These are phyloP conservation scores for Salix suchowensis DNA, from an alignment of 345 rosid genomes.

Conservation along the genomic window DNA sequence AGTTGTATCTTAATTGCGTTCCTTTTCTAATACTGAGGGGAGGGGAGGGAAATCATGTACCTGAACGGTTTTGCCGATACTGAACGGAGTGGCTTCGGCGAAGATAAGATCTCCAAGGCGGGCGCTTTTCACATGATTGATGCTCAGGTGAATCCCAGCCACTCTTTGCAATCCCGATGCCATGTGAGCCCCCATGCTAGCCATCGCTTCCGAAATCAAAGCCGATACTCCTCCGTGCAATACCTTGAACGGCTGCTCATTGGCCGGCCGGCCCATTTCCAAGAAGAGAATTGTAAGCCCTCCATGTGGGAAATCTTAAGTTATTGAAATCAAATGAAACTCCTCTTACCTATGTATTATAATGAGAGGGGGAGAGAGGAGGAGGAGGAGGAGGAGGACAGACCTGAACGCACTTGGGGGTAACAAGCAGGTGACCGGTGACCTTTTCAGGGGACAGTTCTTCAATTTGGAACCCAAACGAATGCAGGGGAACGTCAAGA, in stretches of 20 bases:
- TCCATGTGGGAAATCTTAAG: not conserved
- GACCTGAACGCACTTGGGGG: conserved; percentile 60
- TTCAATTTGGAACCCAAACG: conserved; percentile 54
- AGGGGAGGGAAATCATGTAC: conserved; percentile 9
- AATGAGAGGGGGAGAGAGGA: not conserved
- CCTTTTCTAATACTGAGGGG: no score
- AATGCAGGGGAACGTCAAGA: conserved; percentile 43
- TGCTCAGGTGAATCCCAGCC: conserved; percentile 84
- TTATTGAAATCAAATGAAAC: not conserved
- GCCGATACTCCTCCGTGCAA: conserved; percentile 96
- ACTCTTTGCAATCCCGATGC: conserved; percentile 71
- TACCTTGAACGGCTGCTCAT: conserved; percentile 81
- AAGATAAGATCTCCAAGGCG: conserved; percentile 60
- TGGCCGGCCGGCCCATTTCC: not conserved
- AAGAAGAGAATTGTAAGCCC: not conserved
- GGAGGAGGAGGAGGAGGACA: not conserved
- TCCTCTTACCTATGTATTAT: no score
- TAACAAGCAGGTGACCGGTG: conserved; percentile 61
- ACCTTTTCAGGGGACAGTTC: conserved; percentile 50
- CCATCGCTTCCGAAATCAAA: conserved; percentile 73
- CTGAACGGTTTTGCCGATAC: conserved; percentile 68
- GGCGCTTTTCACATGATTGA: conserved; percentile 75
- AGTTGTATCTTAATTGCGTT: no score
- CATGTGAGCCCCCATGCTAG: conserved; percentile 88
- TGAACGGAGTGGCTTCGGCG: conserved; percentile 71